Conservation (phyloP, 2,329 filamentous ascomycete species). For the Calonectria hongkongensis region DNA sequence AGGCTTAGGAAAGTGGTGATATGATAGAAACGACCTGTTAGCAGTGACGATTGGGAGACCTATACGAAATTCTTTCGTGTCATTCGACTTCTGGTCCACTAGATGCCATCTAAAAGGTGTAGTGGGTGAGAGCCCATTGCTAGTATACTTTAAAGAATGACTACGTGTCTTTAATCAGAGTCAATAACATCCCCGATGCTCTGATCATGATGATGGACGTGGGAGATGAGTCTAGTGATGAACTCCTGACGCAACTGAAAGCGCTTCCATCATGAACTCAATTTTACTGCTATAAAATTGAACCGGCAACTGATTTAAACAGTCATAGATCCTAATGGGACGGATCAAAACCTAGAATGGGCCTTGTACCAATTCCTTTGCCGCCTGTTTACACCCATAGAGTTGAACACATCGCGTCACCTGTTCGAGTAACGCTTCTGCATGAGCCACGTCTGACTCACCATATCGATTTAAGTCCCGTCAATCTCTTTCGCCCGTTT, state of each 20-base stretch:
- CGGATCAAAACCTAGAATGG: not conserved
- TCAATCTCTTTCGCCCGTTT: not conserved
- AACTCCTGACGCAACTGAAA: not conserved
- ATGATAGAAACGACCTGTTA: not conserved
- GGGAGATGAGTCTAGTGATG: not conserved
- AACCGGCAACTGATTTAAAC: too few species aligned
- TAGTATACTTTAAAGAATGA: too few species aligned
- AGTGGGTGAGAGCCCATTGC: too few species aligned
- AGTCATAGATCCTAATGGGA: not conserved
- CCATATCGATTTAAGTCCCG: slow-evolving; percentile 24
- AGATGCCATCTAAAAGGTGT: too few species aligned
- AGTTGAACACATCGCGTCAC: not conserved
- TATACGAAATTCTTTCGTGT: not conserved
- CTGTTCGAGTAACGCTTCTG: not conserved
- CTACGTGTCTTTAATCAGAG: too few species aligned
- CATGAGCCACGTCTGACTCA: slow-evolving; percentile 20
- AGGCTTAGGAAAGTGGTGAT: too few species aligned
- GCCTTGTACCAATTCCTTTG: not conserved
- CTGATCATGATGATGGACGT: not conserved
- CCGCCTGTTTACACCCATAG: not conserved
- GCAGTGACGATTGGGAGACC: not conserved
- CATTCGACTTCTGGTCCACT: not conserved
- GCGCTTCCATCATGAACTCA: not conserved
- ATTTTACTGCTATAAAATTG: not conserved
- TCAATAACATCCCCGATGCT: not conserved